Evolutionary conservation across 805 yeast species (phyloP).

Genomic region (Nakazawaea peltata): DNA sequence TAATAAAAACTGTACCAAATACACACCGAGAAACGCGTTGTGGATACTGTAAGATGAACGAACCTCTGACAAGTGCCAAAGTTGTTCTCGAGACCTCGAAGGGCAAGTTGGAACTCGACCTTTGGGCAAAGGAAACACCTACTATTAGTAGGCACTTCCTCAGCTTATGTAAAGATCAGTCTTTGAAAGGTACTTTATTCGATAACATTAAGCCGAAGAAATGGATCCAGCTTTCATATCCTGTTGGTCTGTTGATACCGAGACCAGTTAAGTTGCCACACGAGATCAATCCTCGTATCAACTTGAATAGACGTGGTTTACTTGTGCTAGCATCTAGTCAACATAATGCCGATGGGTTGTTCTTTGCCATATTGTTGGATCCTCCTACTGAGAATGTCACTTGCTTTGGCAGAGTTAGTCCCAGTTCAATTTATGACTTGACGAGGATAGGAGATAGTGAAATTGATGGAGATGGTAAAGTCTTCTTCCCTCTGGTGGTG

Average conservation of each 20-base stretch:
- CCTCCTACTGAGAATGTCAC: too few relatives aligned
- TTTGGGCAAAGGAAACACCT: constrained; percentile 68
- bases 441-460: constrained; percentile 42
- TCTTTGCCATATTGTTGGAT: too few relatives aligned
- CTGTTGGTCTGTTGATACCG: too few relatives aligned
- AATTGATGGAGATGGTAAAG: constrained; percentile 30
- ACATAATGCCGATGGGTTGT: too few relatives aligned
- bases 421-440: constrained; percentile 43
- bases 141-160: constrained; percentile 37
- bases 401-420: too few relatives aligned
- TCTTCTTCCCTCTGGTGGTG: constrained; percentile 45
- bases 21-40: neutral
- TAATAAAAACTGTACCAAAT: neutral
- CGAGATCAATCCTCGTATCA: constrained; percentile 42
- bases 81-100: constrained; percentile 48
- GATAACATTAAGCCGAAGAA: constrained; percentile 28
- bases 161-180: constrained; percentile 35
- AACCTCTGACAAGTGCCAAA: constrained; percentile 53
- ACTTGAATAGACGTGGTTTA: constrained; percentile 44
- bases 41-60: constrained; percentile 14
- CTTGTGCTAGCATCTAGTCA: too few relatives aligned
- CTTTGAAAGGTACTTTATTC: constrained; percentile 33
- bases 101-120: constrained; percentile 51
- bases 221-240: too few relatives aligned
- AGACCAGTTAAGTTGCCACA: too few relatives aligned